phyloP scores from a whole-genome alignment of 352 stramenopile genomes.

The Pythium aphanidermatum region DNA sequence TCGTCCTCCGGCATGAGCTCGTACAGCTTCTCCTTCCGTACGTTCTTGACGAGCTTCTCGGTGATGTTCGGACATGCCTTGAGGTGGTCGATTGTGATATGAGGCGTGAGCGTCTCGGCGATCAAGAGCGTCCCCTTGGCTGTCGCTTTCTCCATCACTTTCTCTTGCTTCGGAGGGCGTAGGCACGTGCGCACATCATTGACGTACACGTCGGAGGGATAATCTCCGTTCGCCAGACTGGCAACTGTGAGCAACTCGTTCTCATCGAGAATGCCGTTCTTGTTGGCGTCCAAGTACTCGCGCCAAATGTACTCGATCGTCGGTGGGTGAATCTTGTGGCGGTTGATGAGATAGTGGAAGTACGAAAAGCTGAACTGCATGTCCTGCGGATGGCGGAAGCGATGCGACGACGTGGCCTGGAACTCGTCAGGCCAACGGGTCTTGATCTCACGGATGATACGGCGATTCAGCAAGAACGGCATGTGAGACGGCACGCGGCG shows the following conservation, averaged over 20 bases:
- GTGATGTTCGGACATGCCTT: slow-evolving; percentile 39
- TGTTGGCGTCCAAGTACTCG: slow-evolving; percentile 88
- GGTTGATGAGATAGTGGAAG: slow-evolving; percentile 92
- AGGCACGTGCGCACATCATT: slow-evolving; percentile 61
- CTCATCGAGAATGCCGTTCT: slow-evolving; percentile 84
- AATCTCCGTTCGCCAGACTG: slow-evolving; percentile 69
- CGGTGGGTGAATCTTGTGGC: slow-evolving; percentile 67
- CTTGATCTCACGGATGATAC: slow-evolving; percentile 89
- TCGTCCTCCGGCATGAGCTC: slow-evolving; percentile 76
- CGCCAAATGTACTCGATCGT: slow-evolving; percentile 77
- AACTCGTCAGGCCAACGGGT: slow-evolving; percentile 64
- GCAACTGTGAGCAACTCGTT: slow-evolving; percentile 90
- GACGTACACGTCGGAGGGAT: slow-evolving; percentile 62
- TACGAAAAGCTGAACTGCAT: slow-evolving; percentile 96
- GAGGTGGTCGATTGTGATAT: slow-evolving; percentile 64
- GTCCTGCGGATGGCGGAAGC: slow-evolving; percentile 89
- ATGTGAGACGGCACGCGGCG: slow-evolving; percentile 92
- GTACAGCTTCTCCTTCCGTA: slow-evolving; percentile 51
- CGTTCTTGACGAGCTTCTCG: slow-evolving; percentile 51
- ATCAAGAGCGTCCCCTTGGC: slow-evolving; percentile 53
- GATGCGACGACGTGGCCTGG: slow-evolving; percentile 72
- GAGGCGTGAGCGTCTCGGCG: slow-evolving; percentile 64
- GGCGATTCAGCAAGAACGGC: slow-evolving; percentile 90
- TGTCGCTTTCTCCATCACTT: slow-evolving; percentile 56
- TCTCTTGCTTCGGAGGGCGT: slow-evolving; percentile 62